Evolutionary conservation across 768 basidiomycete species (phyloP).

Genomic region (Udeniomyces megalosporus): DNA sequence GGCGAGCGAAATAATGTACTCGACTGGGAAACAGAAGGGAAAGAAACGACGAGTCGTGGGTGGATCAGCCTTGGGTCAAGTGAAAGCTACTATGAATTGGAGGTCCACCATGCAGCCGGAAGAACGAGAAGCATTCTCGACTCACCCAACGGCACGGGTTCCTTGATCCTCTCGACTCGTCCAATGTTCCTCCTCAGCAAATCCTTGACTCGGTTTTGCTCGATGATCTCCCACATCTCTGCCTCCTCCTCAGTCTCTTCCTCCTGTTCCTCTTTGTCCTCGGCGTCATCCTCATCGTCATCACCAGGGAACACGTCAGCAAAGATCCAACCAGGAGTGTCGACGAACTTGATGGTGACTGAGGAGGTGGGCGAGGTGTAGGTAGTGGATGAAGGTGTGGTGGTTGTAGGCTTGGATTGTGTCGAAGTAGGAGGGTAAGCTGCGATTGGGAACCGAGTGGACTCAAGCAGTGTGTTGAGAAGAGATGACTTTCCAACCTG

Average conservation of each 20-base stretch:
- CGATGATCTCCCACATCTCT: constrained; percentile 27
- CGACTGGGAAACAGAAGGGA: constrained; percentile 33
- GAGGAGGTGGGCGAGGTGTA: constrained; percentile 28
- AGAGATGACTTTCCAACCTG: constrained; percentile 73
- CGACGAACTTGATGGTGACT: constrained; percentile 49
- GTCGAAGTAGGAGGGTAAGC: constrained; percentile 31
- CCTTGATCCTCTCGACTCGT: constrained; percentile 68
- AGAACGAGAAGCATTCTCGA: not conserved
- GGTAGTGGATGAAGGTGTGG: constrained; percentile 32
- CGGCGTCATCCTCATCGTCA: constrained; percentile 31
- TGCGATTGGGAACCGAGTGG: constrained; percentile 37
- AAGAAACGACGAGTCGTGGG: not conserved
- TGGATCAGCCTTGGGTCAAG: too few relatives aligned
- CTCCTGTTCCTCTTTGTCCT: constrained; percentile 26
- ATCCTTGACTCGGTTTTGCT: constrained; percentile 39
- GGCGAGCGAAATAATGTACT: constrained; percentile 50
- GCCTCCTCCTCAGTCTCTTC: constrained; percentile 20
- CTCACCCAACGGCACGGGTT: constrained; percentile 54
- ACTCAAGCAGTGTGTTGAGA: constrained; percentile 54
- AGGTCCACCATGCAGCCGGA: not conserved
- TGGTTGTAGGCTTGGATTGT: constrained; percentile 55
- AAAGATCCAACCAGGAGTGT: constrained; percentile 72
- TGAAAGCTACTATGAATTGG: too few relatives aligned
- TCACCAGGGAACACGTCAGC: constrained; percentile 27
- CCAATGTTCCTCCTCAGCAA: constrained; percentile 65